Evolutionary conservation across 495 filamentous ascomycete species (phyloP), one percentile per base, ranked within the genome.

Genomic region (Terfezia boudieri): DNA sequence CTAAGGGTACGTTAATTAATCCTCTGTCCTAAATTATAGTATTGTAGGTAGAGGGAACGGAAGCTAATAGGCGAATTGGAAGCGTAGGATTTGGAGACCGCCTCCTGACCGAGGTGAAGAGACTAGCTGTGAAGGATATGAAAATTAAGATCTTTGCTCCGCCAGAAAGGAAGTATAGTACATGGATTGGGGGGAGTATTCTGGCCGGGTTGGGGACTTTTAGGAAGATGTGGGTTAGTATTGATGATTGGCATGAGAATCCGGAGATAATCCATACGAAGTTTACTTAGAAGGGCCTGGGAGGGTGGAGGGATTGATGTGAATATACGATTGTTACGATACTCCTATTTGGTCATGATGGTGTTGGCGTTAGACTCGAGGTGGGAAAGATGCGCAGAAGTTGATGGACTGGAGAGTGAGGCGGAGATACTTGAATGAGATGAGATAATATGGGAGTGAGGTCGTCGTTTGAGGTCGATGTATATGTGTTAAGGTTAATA

Each of bases 161-260:
- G 53, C 86, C 92, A 2, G 90, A 99, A 71, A 77, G 90, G 56
- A 94, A 95, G 67, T 99, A 96, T 69, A 93, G 84, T 53, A 99
- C 90, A 10, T 99, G 90, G 90, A 96, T 95, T 64, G 90, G 90
- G 60, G 90, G 90, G 32, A 94, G 90, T 64, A 99, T 99, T 71
- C 71, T 99, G 55, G 90, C 92, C 37, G 92, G 92, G 0, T 67
- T 99, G 66, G 96, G 89, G 71, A 96, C 90, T 32, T 99, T 99
- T 70, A 81, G 86, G 72, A 98, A 96, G 90, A 96, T 99, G 92
- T 95, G 88, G 86, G 89, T 96, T 59, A 92, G 83, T 62, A 84
- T 89, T 62, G 92, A 95, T 61, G 90, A 96, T 70, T 99, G 89
- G 88, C 92, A 99, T 64, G 90, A 99, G 73, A 89, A 99, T 67